Conservation (phyloP, 139 green algal species). For the Zygnema circumcarinatum region DNA sequence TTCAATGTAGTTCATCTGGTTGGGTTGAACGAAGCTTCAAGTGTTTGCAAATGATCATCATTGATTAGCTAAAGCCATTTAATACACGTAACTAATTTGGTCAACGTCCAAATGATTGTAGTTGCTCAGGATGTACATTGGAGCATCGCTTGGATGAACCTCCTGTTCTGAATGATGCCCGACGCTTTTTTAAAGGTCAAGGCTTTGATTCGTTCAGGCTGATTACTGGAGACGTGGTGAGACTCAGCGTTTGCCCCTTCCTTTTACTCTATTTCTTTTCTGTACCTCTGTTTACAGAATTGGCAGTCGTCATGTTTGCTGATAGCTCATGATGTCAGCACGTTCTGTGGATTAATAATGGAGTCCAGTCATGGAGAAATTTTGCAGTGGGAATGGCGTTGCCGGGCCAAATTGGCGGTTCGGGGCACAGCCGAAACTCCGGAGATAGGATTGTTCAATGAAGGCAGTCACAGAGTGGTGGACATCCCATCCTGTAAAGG, state of each 20-base stretch:
- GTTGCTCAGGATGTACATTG: conserved; percentile 33
- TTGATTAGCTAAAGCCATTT: not conserved
- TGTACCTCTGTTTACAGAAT: not conserved
- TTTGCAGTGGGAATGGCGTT: conserved; percentile 48
- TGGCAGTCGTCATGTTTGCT: no score
- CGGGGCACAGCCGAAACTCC: conserved; percentile 37
- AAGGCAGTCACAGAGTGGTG: conserved; percentile 20
- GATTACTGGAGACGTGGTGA: conserved; percentile 32
- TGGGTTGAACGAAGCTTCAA: not conserved
- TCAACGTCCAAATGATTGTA: not conserved
- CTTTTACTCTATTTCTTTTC: not conserved
- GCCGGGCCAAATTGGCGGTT: conserved; percentile 41
- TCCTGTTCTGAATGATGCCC: not conserved
- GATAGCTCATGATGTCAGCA: no score
- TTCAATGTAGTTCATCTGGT: not conserved
- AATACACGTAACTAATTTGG: not conserved
- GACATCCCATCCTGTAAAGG: conserved; percentile 51
- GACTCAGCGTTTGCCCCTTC: not conserved
- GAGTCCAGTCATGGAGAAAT: not conserved
- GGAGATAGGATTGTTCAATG: conserved; percentile 48
- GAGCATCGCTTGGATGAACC: conserved; percentile 4
- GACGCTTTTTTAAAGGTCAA: not conserved
- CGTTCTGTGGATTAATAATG: not conserved
- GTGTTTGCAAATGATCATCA: not conserved
- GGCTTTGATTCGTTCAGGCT: conserved; percentile 15